Percentiles rank a stretch among this genome's conserved stretches.
phyloP scores from a whole-genome alignment of 768 basidiomycete genomes.

The Phlebiopsis gigantea region DNA sequence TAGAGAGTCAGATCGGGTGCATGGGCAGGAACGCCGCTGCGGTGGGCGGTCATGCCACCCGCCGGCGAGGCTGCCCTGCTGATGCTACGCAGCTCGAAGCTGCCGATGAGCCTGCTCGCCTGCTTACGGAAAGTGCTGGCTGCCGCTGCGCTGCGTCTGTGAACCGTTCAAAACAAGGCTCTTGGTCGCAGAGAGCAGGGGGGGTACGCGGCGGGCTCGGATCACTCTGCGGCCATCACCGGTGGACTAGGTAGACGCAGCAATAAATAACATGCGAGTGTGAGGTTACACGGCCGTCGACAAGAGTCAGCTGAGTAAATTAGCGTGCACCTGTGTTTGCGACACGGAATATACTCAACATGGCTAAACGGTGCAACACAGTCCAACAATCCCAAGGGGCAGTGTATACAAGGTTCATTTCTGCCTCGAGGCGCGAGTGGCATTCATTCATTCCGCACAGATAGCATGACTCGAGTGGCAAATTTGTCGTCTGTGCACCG shows the following conservation, averaged over 20 bases:
- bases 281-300: background rate
- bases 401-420: background rate
- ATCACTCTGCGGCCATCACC: background rate
- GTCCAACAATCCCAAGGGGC: background rate
- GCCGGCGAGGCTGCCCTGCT: background rate
- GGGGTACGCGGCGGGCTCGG: background rate
- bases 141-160: background rate
- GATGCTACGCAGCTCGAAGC: background rate
- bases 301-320: background rate
- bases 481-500: background rate
- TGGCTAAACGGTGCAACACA: background rate
- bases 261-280: no score
- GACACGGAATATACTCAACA: background rate
- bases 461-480: background rate
- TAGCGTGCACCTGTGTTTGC: background rate
- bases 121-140: background rate
- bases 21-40: background rate
- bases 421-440: background rate
- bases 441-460: background rate
- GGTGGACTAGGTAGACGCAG: no score
- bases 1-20: background rate
- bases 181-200: background rate
- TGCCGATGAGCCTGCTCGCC: background rate
- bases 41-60: conserved; percentile 4
- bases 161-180: background rate